Conservation (phyloP, 2,329 filamentous ascomycete genomes). For the Aspergillus uvarum region DNA sequence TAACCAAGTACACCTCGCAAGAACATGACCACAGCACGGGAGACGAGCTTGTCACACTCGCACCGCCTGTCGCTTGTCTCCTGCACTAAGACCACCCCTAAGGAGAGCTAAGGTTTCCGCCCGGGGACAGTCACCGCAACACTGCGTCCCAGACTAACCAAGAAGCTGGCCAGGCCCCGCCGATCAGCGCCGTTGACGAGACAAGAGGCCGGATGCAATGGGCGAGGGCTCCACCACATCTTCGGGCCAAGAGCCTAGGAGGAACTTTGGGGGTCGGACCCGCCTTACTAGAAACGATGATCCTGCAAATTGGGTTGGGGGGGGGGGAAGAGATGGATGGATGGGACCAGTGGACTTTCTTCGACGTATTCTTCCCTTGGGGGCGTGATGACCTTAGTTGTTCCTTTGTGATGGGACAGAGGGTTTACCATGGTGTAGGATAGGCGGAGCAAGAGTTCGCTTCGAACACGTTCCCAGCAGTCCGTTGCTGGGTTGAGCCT, state of each 20-base stretch:
- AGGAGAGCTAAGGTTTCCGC: slow-evolving; percentile 4
- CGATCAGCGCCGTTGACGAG: slow-evolving; percentile 16
- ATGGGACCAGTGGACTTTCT: background rate
- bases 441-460: no score
- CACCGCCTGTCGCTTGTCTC: no score
- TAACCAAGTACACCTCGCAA: no score
- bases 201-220: slow-evolving; percentile 10
- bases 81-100: background rate
- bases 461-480: no score
- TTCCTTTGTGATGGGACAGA: background rate
- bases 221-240: slow-evolving; percentile 12
- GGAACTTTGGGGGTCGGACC: slow-evolving; percentile 8
- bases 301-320: background rate
- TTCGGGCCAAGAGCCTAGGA: slow-evolving; percentile 11
- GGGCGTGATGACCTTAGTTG: background rate
- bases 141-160: background rate
- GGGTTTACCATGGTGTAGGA: no score
- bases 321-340: no score
- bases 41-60: no score
- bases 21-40: no score
- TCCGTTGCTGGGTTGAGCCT: background rate
- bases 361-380: background rate
- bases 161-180: background rate
- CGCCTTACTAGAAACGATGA: slow-evolving; percentile 4
- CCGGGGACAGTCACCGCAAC: background rate